Percentiles rank a stretch among this genome's conserved stretches.
Evolutionary conservation across 257 asterid genomes (phyloP).

Genomic region (Apocynum venetum): DNA sequence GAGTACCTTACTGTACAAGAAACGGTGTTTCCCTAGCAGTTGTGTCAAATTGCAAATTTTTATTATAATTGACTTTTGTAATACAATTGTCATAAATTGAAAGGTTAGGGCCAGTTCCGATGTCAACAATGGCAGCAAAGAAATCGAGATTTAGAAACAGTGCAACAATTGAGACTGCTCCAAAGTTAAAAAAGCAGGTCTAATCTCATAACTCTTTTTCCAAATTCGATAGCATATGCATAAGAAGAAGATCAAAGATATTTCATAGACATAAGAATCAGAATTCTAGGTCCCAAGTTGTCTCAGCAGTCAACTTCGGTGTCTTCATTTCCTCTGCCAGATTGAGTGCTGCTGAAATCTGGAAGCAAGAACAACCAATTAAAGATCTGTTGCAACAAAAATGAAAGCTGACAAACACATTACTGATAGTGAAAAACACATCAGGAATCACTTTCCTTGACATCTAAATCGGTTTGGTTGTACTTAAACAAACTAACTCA

Average conservation of each 20-base stretch:
- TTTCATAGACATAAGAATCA: conserved; percentile 30
- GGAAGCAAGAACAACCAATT: conserved; percentile 19
- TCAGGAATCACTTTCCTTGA: not conserved
- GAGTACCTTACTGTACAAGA: not conserved
- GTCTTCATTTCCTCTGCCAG: conserved; percentile 61
- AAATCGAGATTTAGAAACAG: not conserved
- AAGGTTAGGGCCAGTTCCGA: not conserved
- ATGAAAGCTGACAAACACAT: not conserved
- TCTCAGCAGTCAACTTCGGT: conserved; percentile 77
- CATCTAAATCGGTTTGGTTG: not conserved
- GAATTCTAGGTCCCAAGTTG: conserved; percentile 74
- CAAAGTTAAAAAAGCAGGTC: not conserved
- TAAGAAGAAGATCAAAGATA: conserved; percentile 1
- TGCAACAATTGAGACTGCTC: not conserved
- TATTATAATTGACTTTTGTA: not conserved
- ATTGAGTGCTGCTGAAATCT: conserved; percentile 68
- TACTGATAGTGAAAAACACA: not conserved
- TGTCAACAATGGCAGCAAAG: not conserved
- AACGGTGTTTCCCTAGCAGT: not conserved
- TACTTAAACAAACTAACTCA: not conserved
- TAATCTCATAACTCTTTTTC: not conserved
- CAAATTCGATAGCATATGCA: not conserved
- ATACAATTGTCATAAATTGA: not conserved
- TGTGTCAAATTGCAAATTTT: not conserved
- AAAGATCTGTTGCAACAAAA: not conserved